A percentile compares a stretch with the other conserved stretches of the same genome.
Evolutionary conservation across 1,284 basidiomycete genomes (phyloP).

Genomic region (Inonotus obliquus): DNA sequence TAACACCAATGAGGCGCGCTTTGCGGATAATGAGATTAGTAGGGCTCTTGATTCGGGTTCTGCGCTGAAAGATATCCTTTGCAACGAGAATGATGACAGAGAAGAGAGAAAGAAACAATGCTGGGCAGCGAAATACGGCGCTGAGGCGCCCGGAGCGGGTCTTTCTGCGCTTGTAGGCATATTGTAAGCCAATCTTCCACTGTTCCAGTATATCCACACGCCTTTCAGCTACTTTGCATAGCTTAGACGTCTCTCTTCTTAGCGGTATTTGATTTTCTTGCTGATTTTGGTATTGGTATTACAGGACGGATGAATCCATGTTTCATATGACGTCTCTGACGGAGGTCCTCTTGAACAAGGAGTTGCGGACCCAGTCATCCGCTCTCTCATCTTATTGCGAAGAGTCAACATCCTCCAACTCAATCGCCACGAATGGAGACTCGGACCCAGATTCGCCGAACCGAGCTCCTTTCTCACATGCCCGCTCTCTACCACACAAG

Average conservation of each 20-base stretch:
- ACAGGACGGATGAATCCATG: conserved; percentile 24
- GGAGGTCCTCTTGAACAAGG: conserved; percentile 3
- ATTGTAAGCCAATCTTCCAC: neutral
- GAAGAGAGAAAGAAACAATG: neutral
- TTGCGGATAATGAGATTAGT: conserved; percentile 33
- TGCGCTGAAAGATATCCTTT: conserved; percentile 4
- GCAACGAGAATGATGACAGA: neutral
- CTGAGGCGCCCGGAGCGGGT: conserved; percentile 2
- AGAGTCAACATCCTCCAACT: neutral
- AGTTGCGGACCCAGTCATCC: neutral
- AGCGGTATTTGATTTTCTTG: neutral
- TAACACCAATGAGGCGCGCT: conserved; percentile 24
- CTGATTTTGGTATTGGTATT: neutral
- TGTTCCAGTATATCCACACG: neutral
- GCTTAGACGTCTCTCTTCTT: neutral
- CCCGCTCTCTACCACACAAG: neutral
- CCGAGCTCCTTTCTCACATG: neutral
- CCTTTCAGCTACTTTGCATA: neutral
- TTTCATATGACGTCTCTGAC: conserved; percentile 29
- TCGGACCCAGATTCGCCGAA: neutral
- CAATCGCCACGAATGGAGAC: too few species aligned
- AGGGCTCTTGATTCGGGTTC: conserved; percentile 29
- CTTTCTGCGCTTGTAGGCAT: conserved; percentile 13
- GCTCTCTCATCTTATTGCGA: neutral
- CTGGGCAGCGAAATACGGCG: conserved; percentile 12